Base-by-base conservation (phyloP, 192 early-diverging fungal genomes). In the Thamnidium elegans region DNA sequence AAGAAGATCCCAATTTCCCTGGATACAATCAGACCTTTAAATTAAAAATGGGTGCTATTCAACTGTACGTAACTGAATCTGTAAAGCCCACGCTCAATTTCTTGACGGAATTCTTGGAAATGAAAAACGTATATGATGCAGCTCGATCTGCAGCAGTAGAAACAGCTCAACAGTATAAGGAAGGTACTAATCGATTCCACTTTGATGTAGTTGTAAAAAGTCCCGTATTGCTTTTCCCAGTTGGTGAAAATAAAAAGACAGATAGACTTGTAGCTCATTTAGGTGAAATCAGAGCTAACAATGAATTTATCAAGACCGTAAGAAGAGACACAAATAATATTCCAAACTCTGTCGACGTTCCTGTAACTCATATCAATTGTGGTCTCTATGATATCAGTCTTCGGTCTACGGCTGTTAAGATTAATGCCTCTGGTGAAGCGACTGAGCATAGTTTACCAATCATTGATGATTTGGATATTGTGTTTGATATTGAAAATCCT, bases 171-270 rank as follows among this genome's bases (percentile, higher is more conserved):
- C 84, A 91, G 58, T 71, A 87, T 20, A 87, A 89, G 45, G 80
- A 90, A 66, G 69, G 68, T 7, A 84, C 79, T 61, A 86, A 83
- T 10, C 78, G 65, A 61, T 87, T 86, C 47, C 82, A 89, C 58
- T 92, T 88, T 75, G 86, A 92, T 67, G 69, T 95, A 19, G 58
- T 71, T 4, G 84, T 93, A 69, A 78, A 83, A 10, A 86, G 88
- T 13, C 93, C 93, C 0, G 82, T 92, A 23, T 74, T 95, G n/a
- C 80, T 82, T 4, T 89, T 92, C 67, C 93, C 89, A 6, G 73
- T 83, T 44, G 66, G 73, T n/a, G 71, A 75, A 3, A 69, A 58
- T 23, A 66, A n/a, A 3, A 44, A 62, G 50, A 77, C 60, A 19
- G 85, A 91, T 58, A 52, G 69, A 44, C 31, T 95, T 7, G 71